These are phyloP conservation scores for Flaveria trinervia DNA, from an alignment of 129 eudicot species.

Conservation along the genomic window DNA sequence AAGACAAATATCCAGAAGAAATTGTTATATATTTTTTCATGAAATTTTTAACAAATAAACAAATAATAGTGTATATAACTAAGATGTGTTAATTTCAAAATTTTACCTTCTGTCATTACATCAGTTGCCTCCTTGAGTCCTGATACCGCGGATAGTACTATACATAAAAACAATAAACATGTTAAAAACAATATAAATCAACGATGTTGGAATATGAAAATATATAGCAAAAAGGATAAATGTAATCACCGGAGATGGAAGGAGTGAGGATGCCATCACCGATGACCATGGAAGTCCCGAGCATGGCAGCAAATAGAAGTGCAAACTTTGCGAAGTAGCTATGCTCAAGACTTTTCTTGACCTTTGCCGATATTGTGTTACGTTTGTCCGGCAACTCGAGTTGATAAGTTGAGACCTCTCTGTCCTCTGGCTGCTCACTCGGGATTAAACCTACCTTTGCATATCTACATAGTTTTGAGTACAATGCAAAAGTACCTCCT, in stretches of 20 bases:
- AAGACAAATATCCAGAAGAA: no score
- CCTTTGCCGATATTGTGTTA: conserved; percentile 43
- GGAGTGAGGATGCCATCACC: conserved; percentile 92
- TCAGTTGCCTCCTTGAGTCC: conserved; percentile 63
- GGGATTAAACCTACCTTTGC: conserved; percentile 77
- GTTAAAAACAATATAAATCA: background rate
- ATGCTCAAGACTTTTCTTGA: conserved; percentile 52
- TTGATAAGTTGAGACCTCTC: conserved; percentile 54
- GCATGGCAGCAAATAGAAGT: conserved; percentile 66
- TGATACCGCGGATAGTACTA: conserved; percentile 72
- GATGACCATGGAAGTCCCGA: conserved; percentile 77
- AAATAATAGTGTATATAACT: background rate
- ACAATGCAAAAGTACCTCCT: conserved; percentile 94
- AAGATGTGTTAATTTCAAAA: background rate
- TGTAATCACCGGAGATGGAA: conserved; percentile 56
- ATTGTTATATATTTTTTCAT: background rate
- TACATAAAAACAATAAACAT: background rate
- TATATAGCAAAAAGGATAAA: background rate
- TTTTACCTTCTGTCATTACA: conserved; percentile 55
- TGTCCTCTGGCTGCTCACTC: conserved; percentile 61
- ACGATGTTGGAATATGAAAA: no score
- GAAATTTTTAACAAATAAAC: background rate
- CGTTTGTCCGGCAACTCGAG: conserved; percentile 52
- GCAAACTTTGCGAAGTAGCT: conserved; percentile 53
- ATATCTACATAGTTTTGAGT: conserved; percentile 71